Evolutionary conservation across 352 stramenopile genomes (phyloP), one percentile per base, ranked within the genome.

Genomic region (Phytopythium delawarense): DNA sequence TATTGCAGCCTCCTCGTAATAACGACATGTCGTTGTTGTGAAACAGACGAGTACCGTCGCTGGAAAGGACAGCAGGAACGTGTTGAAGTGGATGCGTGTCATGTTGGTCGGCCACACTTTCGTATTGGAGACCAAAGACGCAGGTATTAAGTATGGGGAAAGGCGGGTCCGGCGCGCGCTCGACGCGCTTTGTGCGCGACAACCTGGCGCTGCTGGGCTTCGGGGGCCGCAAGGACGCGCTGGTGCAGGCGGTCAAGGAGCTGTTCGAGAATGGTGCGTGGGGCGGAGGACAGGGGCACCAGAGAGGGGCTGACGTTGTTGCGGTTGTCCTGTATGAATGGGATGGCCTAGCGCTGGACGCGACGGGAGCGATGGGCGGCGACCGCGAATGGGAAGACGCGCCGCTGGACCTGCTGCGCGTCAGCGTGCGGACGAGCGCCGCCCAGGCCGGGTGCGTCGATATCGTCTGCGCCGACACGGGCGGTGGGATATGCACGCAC

Each of bases 131-230:
- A 40, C 5, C 28, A 7, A 34, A 46, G 42, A 28, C 23, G 21
- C 15, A 4, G 30, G 16, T 57, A 16, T 11, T 40, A 40, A 40
- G 35, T 6, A 58, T 58, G 52, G 52, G 23, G 52, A 50, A 21
- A 25, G 32, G 25, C 16, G 53, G 35, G 34, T n/a, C 53, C 0
- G n/a, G 32, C 21, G 39, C 39, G 23, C 70, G 72, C 18, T 69
- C 69, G 50, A 74, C 69, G 66, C 74, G 77, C 44, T 94, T 94
- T 55, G 59, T 94, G 21, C 70, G 70, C 35, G 69, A 63, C 45
- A 91, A 94, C 63, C 67, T 94, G 58, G 82, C 81, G 66, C 61
- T 94, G 23, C 64, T 94, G 58, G 85, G 85, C 54, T 94, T 94
- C 59, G 83, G 78, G 12, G 82, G 62, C 20, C 60, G 67, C 48